These are phyloP conservation scores for Dothiorella sarmentorum DNA, from an alignment of 2,329 filamentous ascomycete genomes.

Conservation along the genomic window DNA sequence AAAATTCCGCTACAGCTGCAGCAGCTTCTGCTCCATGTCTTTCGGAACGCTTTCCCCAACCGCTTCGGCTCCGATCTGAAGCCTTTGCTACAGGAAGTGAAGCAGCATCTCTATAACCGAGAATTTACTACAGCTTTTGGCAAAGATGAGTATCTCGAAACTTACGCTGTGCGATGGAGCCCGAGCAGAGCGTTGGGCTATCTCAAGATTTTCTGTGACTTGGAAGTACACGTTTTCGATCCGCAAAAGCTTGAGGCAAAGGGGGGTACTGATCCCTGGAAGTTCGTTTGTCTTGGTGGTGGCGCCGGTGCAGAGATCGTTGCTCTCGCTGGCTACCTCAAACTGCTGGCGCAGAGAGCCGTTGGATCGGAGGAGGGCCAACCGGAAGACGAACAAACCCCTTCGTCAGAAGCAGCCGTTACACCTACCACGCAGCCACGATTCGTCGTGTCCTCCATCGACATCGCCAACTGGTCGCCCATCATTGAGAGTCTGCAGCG, in stretches of 20 bases:
- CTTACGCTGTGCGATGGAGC: conserved; percentile 89
- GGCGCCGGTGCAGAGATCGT: conserved; percentile 66
- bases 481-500: conserved; percentile 59
- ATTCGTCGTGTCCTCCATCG: conserved; percentile 63
- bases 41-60: conserved; percentile 60
- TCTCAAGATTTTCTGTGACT: conserved; percentile 52
- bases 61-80: conserved; percentile 46
- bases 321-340: conserved; percentile 55
- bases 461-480: conserved; percentile 73
- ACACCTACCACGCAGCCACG: not conserved
- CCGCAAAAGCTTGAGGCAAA: not conserved
- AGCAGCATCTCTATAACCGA: conserved; percentile 78
- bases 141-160: conserved; percentile 65
- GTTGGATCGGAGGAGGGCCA: not conserved
- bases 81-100: conserved; percentile 71
- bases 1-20: conserved; percentile 54
- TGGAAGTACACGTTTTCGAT: conserved; percentile 26
- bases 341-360: not conserved
- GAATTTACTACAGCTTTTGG: conserved; percentile 82
- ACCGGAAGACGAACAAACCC: not conserved
- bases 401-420: not conserved
- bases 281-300: conserved; percentile 59
- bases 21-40: conserved; percentile 70
- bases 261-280: conserved; percentile 18
- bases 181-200: conserved; percentile 82